Conservation (phyloP, 2,329 filamentous ascomycete genomes). For the Cercospora nicotianae region DNA sequence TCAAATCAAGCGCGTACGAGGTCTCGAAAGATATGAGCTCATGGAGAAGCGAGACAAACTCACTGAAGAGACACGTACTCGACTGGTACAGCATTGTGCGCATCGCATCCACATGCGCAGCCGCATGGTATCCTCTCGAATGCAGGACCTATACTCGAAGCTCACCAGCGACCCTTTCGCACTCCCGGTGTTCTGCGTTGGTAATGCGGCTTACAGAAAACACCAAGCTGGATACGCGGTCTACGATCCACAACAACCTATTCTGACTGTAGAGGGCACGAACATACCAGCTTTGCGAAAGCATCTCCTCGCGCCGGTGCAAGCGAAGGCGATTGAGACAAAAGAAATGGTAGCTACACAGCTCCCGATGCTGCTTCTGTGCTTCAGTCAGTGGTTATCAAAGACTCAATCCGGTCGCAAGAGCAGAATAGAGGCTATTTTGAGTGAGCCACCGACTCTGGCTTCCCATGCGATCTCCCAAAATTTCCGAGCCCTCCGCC, state of each 20-base stretch:
- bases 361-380: background rate
- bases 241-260: background rate
- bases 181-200: background rate
- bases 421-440: background rate
- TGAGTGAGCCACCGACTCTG: background rate
- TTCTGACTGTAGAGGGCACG: background rate
- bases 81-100: too few species aligned
- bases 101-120: background rate
- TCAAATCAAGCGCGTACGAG: background rate
- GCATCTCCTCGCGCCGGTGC: background rate
- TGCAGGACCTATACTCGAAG: background rate
- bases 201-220: background rate
- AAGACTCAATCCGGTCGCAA: background rate
- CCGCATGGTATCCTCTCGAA: background rate
- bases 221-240: background rate
- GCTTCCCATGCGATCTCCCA: too few species aligned
- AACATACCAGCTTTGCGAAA: background rate
- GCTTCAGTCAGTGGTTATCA: background rate
- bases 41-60: background rate
- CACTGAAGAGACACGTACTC: too few species aligned
- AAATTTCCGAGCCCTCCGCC: too few species aligned
- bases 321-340: background rate
- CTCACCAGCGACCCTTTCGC: background rate
- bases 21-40: background rate
- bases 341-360: background rate